A percentile compares a stretch with the other conserved stretches of the same genome.
These are phyloP conservation scores for Mycena pura DNA, from an alignment of 768 basidiomycete species.

Conservation along the genomic window DNA sequence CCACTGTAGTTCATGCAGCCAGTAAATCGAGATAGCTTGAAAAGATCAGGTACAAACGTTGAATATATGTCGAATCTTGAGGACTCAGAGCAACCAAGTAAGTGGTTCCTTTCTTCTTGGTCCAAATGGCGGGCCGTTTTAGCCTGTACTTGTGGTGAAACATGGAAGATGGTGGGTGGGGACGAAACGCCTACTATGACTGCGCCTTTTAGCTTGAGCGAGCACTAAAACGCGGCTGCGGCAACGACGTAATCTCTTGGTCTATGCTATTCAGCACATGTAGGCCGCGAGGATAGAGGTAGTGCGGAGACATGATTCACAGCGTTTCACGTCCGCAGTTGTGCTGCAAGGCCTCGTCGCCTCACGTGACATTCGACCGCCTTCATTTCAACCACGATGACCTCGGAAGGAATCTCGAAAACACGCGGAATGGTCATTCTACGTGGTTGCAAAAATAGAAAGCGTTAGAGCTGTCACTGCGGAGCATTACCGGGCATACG, in stretches of 20 bases:
- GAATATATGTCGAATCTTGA: slow-evolving; percentile 13
- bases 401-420: too few species aligned
- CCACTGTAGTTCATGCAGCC: slow-evolving; percentile 43
- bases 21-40: not conserved
- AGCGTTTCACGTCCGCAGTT: not conserved
- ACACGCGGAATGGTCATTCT: slow-evolving; percentile 9
- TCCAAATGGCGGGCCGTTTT: slow-evolving; percentile 6
- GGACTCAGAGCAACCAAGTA: slow-evolving; percentile 19
- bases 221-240: slow-evolving; percentile 13
- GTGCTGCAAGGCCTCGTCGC: not conserved
- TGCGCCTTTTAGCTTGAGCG: slow-evolving; percentile 22
- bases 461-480: slow-evolving; percentile 3
- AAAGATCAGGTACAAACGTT: slow-evolving; percentile 1
- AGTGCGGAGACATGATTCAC: not conserved
- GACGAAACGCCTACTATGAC: slow-evolving; percentile 10
- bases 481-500: slow-evolving; percentile 7
- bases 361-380: not conserved
- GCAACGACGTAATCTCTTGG: slow-evolving; percentile 1
- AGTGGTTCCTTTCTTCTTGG: slow-evolving; percentile 14
- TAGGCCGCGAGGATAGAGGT: slow-evolving; percentile 8
- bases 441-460: not conserved
- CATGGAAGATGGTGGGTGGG: slow-evolving; percentile 1
- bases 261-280: slow-evolving; percentile 5
- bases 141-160: slow-evolving; percentile 9
- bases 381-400: not conserved